Percentiles rank a stretch among this genome's conserved stretches.
Evolutionary conservation across 805 yeast species (phyloP).

Genomic region (Scheffersomyces amazonensis): DNA sequence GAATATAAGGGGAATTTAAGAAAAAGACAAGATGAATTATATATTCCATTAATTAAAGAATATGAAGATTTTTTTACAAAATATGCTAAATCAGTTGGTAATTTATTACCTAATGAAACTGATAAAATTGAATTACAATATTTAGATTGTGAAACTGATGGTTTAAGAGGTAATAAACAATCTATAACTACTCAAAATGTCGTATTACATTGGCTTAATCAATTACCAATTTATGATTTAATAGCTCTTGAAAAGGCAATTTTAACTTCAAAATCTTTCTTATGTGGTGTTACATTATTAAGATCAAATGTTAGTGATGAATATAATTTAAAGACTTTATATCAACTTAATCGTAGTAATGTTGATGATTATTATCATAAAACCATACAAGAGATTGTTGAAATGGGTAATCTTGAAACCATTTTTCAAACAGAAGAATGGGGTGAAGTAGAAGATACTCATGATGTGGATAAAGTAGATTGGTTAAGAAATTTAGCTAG

Average conservation of each 20-base stretch:
- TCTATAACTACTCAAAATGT: slow-evolving; percentile 53
- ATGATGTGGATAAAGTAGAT: slow-evolving; percentile 94
- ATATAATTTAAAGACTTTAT: slow-evolving; percentile 15
- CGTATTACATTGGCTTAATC: slow-evolving; percentile 61
- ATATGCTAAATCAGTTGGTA: slow-evolving; percentile 26
- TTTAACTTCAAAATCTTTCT: slow-evolving; percentile 78
- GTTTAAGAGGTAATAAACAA: slow-evolving; percentile 80
- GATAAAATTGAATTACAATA: slow-evolving; percentile 43
- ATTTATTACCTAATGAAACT: slow-evolving; percentile 19
- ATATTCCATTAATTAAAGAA: slow-evolving; percentile 68
- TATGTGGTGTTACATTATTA: slow-evolving; percentile 72
- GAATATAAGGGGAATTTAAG: slow-evolving; percentile 87
- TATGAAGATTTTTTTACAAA: slow-evolving; percentile 59
- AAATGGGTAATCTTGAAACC: slow-evolving; percentile 76
- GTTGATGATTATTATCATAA: slow-evolving; percentile 33
- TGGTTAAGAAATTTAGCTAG: slow-evolving; percentile 77
- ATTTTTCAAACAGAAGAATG: slow-evolving; percentile 83
- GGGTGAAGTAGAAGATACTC: slow-evolving; percentile 99
- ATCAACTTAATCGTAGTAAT: slow-evolving; percentile 33
- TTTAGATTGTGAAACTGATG: slow-evolving; percentile 80
- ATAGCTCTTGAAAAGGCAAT: slow-evolving; percentile 92
- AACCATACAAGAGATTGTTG: slow-evolving; percentile 67
- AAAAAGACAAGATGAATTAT: slow-evolving; percentile 71
- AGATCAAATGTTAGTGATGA: slow-evolving; percentile 39
- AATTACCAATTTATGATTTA: slow-evolving; percentile 69